phyloP scores from a whole-genome alignment of 225 moss, liverwort and hornwort genomes.

The Anthoceros angustus region DNA sequence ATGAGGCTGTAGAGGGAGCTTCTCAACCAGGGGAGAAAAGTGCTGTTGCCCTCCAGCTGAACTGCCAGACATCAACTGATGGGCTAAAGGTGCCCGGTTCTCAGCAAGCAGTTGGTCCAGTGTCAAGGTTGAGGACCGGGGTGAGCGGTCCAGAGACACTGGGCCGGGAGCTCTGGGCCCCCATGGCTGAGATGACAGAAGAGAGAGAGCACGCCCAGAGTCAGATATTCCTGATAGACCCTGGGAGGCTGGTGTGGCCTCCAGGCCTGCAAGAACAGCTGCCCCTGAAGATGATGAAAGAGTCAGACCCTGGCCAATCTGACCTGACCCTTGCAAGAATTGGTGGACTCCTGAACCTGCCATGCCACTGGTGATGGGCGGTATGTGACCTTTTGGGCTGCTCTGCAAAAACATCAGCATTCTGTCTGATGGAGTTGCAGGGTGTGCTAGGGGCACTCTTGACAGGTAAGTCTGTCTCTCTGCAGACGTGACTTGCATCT shows the following conservation, averaged over 20 bases:
- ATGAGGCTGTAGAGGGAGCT: constrained; percentile 20
- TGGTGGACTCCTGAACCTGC: constrained; percentile 41
- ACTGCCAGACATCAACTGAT: background rate
- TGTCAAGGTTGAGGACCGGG: constrained; percentile 23
- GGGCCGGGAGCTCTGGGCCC: constrained; percentile 31
- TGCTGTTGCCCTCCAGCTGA: constrained; percentile 20
- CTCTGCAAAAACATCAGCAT: constrained; percentile 62
- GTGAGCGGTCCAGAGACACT: constrained; percentile 25
- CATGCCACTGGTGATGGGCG: constrained; percentile 17
- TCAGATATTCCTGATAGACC: constrained; percentile 62
- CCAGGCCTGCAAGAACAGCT: constrained; percentile 43
- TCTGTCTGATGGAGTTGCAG: constrained; percentile 37
- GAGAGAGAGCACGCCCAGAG: constrained; percentile 99
- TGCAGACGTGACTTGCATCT: constrained; percentile 49
- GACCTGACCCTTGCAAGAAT: constrained; percentile 45
- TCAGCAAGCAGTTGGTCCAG: constrained; percentile 34
- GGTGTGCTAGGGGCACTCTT: constrained; percentile 15
- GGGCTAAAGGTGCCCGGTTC: constrained; percentile 19
- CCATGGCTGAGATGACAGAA: constrained; percentile 99
- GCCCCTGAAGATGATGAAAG: constrained; percentile 54
- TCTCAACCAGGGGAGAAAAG: constrained; percentile 20
- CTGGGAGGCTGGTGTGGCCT: constrained; percentile 34
- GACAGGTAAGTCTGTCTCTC: constrained; percentile 70
- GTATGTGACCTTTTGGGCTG: constrained; percentile 46
- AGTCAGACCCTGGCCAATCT: constrained; percentile 67